Conservation (phyloP, 1,284 basidiomycete species). For the Boletus sp. region DNA sequence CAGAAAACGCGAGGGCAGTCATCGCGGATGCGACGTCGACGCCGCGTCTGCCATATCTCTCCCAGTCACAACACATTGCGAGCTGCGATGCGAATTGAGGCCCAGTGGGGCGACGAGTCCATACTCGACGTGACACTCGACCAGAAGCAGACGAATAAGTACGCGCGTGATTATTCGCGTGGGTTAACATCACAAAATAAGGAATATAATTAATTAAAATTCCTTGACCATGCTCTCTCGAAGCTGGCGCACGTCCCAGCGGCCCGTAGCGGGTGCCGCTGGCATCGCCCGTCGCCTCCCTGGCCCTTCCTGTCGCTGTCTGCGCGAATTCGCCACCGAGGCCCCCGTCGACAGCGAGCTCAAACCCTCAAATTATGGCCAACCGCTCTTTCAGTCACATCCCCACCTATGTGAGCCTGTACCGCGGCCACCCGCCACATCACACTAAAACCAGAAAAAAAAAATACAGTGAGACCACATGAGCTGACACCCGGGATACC, state of each 20-base stretch:
- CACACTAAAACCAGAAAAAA: slow-evolving; percentile 7
- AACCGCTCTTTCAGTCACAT: slow-evolving; percentile 74
- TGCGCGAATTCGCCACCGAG: slow-evolving; percentile 38
- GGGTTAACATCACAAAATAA: slow-evolving; percentile 5
- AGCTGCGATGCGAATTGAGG: not conserved
- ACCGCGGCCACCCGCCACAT: slow-evolving; percentile 2
- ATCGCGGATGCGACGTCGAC: slow-evolving; percentile 62
- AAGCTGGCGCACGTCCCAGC: slow-evolving; percentile 16
- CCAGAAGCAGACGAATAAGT: not conserved
- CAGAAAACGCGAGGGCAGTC: slow-evolving; percentile 58
- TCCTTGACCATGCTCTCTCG: slow-evolving; percentile 19
- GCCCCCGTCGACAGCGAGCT: slow-evolving; percentile 23
- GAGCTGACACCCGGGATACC: slow-evolving; percentile 89
- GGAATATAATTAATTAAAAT: slow-evolving; percentile 3
- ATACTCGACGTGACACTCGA: slow-evolving; percentile 12
- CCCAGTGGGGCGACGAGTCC: slow-evolving; percentile 19
- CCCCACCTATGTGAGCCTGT: slow-evolving; percentile 64
- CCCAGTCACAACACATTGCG: slow-evolving; percentile 44
- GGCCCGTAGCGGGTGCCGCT: not conserved
- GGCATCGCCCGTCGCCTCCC: not conserved
- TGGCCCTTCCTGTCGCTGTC: slow-evolving; percentile 1
- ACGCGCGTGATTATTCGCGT: slow-evolving; percentile 26
- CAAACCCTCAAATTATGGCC: slow-evolving; percentile 72
- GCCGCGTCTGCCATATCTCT: slow-evolving; percentile 55
- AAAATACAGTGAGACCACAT: slow-evolving; percentile 45